Evolutionary conservation across 2,329 filamentous ascomycete genomes (phyloP).

Genomic region (Alternaria tenuissima): DNA sequence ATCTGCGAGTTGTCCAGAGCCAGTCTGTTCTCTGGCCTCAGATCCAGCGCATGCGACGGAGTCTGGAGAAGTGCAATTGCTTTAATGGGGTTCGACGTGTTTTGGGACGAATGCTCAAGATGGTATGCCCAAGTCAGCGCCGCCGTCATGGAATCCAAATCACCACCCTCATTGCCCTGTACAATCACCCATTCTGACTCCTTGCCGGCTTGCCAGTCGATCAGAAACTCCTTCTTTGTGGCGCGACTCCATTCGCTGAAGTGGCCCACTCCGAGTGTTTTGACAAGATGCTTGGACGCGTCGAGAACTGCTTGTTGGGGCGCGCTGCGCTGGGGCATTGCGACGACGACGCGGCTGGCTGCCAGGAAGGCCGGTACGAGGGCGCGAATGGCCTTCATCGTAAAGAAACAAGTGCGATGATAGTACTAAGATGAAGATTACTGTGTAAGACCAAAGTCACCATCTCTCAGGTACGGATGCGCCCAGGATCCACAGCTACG

Average conservation of each 20-base stretch:
- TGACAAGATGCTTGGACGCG: constrained; percentile 17
- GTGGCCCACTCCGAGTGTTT: constrained; percentile 54
- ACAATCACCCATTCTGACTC: constrained; percentile 57
- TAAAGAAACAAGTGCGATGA: constrained; percentile 5
- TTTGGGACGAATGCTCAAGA: constrained; percentile 55
- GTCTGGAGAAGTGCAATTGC: constrained; percentile 59
- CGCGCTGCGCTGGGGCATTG: constrained; percentile 27
- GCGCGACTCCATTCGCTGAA: constrained; percentile 60
- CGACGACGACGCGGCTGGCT: constrained; percentile 18
- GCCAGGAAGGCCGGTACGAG: constrained; percentile 25
- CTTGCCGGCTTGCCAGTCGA: constrained; percentile 57
- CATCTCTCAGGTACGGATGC: constrained; percentile 7
- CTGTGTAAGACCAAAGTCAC: not conserved
- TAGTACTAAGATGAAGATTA: not conserved
- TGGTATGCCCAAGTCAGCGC: constrained; percentile 60
- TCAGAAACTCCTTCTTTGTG: constrained; percentile 57
- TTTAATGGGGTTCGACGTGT: constrained; percentile 54
- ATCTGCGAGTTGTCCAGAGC: constrained; percentile 57
- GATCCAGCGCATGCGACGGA: constrained; percentile 55
- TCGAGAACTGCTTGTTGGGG: constrained; percentile 30
- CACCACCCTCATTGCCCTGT: constrained; percentile 57
- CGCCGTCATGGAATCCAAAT: constrained; percentile 56
- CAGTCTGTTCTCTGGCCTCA: constrained; percentile 59
- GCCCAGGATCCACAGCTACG: constrained; percentile 7
- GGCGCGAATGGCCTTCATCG: constrained; percentile 29